Evolutionary conservation across 257 asterid genomes (phyloP), one percentile per base, ranked within the genome.

Genomic region (Capsicum pubescens): DNA sequence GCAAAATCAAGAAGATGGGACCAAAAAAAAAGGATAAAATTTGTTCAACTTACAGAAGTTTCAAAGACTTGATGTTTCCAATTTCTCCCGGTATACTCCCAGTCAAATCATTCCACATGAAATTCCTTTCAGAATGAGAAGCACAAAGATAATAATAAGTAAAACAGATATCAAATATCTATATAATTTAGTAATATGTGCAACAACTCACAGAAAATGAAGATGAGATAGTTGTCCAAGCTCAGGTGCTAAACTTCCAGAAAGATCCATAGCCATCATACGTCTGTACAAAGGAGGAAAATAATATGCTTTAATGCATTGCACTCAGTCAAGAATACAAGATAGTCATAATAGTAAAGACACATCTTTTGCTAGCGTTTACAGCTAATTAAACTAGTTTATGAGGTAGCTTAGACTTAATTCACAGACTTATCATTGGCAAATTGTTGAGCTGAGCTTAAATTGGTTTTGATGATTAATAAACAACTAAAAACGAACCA

Each of bases 101-200:
- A 48, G 84, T 86, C 71, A 90, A 84, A 16, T 86, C 80, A 84
- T 90, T 90, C 92, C 92, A 90, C 92, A 88, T 90, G 86, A 90
- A 90, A 84, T 88, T 84, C 82, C 92, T 90, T 71, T 54, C 15
- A 54, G 63, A 13, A 76, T 69, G 82, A 11, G 58, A 76, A 19
- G 76, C 3, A 55, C 12, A 15, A 59, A 83, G 9, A 61, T 71
- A 57, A 9, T 8, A 54, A 44, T 44, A 32, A 58, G 21, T 80
- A 44, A 56, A 59, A 4, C 44, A 0, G 44, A 39, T n/a, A 48
- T 17, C 19, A 60, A 61, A 39, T 50, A 44, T 39, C 26, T 55
- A 36, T 9, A 52, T 35, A 46, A 15, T 16, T n/a, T 39, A 39
- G 35, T 50, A 16, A 32, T 61, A 52, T 77, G 82, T 26, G 64